phyloP scores from a whole-genome alignment of 805 yeast genomes.

The Lipomyces chichibuensis region DNA sequence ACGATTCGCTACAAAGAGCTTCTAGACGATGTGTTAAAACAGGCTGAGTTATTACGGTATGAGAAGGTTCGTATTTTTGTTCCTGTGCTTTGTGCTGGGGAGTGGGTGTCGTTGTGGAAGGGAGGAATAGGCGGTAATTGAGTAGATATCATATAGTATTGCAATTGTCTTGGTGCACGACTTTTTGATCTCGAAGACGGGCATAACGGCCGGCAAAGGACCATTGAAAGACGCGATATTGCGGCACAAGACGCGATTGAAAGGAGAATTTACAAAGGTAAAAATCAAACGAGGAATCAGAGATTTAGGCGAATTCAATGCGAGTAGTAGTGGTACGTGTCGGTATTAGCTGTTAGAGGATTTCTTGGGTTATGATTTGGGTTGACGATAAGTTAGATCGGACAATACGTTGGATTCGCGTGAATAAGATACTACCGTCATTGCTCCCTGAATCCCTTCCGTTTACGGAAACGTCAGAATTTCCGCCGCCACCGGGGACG shows the following conservation, averaged over 20 bases:
- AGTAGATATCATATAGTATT: constrained; percentile 55
- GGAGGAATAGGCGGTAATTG: constrained; percentile 48
- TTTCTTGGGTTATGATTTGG: not conserved
- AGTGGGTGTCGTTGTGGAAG: not conserved
- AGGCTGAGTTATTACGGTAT: constrained; percentile 63
- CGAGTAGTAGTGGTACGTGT: constrained; percentile 9
- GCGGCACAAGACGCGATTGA: constrained; percentile 75
- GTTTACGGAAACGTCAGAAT: constrained; percentile 20
- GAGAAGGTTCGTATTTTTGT: constrained; percentile 41
- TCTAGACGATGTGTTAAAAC: constrained; percentile 63
- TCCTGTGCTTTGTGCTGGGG: not conserved
- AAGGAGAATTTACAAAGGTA: constrained; percentile 78
- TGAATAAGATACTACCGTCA: constrained; percentile 63
- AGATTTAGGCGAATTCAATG: constrained; percentile 44
- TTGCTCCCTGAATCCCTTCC: constrained; percentile 25
- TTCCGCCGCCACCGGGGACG: constrained; percentile 51
- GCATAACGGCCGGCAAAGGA: constrained; percentile 87
- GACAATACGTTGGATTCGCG: constrained; percentile 52
- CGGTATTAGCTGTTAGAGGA: not conserved
- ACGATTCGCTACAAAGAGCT: constrained; percentile 72
- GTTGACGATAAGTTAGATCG: constrained; percentile 16
- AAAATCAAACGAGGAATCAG: constrained; percentile 72
- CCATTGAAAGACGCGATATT: constrained; percentile 81
- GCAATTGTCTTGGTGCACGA: constrained; percentile 78
- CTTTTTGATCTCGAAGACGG: constrained; percentile 69